Percentiles rank a stretch among this genome's conserved stretches.
These are phyloP conservation scores for Paramarasmius palmivorus DNA, from an alignment of 1,284 basidiomycete species.

Conservation along the genomic window DNA sequence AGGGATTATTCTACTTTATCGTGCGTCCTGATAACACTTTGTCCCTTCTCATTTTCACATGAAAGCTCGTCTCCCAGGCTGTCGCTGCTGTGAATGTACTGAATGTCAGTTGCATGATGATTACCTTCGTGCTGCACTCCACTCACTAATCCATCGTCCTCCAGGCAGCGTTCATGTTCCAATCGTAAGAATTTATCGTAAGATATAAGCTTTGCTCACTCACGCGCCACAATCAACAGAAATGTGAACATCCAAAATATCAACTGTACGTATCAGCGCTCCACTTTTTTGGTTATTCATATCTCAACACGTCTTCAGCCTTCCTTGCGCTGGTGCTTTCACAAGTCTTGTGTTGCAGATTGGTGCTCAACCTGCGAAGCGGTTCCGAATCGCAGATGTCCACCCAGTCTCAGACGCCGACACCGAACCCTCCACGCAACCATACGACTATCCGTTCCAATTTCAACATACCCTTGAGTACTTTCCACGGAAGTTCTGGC, in stretches of 20 bases:
- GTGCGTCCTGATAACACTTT: not conserved
- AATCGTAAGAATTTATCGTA: not conserved
- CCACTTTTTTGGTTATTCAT: not conserved
- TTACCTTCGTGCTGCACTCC: too few species aligned
- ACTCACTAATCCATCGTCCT: too few species aligned
- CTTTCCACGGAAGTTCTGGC: not conserved
- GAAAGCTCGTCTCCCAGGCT: not conserved
- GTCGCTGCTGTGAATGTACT: conserved; percentile 5
- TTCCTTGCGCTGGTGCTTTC: conserved; percentile 13
- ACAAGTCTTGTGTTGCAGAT: conserved; percentile 12
- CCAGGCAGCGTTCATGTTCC: not conserved
- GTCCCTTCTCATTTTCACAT: not conserved
- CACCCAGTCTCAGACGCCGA: not conserved
- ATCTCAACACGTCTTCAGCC: not conserved
- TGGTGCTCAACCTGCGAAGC: conserved; percentile 8
- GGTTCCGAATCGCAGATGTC: not conserved
- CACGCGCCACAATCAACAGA: conserved; percentile 5
- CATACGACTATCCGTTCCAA: not conserved
- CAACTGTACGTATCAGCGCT: conserved; percentile 5
- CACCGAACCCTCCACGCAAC: not conserved
- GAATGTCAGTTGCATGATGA: not conserved
- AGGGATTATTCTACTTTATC: conserved; percentile 10
- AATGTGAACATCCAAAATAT: conserved; percentile 11
- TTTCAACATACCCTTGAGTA: not conserved
- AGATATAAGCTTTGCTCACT: not conserved